Evolutionary conservation across 2,329 filamentous ascomycete species (phyloP).

Genomic region (Albophoma yamanashiensis): DNA sequence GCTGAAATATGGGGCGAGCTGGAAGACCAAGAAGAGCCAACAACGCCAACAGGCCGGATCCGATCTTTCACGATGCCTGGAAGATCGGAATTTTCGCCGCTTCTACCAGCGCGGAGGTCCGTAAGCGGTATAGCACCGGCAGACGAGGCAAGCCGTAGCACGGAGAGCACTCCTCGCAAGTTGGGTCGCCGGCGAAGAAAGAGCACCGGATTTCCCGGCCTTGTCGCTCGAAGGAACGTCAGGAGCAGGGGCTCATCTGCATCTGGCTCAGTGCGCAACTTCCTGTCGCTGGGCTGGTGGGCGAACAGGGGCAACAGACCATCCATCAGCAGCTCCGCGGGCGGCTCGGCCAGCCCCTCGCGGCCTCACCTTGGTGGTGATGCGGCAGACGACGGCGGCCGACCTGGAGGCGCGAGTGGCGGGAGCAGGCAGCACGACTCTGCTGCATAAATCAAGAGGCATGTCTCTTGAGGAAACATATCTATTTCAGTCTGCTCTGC

Average conservation of each 20-base stretch:
- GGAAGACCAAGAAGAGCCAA: conserved; percentile 55
- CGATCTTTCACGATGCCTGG: conserved; percentile 40
- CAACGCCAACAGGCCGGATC: conserved; percentile 26
- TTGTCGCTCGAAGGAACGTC: conserved; percentile 39
- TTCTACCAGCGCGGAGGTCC: conserved; percentile 24
- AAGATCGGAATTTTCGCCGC: conserved; percentile 26
- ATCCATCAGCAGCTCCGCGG: conserved; percentile 3
- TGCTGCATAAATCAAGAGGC: conserved; percentile 19
- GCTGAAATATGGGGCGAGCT: conserved; percentile 84
- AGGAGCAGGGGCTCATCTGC: conserved; percentile 27
- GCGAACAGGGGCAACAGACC: conserved; percentile 4
- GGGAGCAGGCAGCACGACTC: conserved; percentile 14
- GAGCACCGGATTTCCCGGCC: conserved; percentile 52
- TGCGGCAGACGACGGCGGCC: conserved; percentile 2
- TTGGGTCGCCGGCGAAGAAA: conserved; percentile 37
- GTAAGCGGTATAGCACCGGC: conserved; percentile 15
- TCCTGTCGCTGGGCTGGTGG: conserved; percentile 50
- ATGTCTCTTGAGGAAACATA: not conserved
- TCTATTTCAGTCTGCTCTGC: not conserved
- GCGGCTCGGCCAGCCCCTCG: conserved; percentile 3
- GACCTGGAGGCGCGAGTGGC: conserved; percentile 1
- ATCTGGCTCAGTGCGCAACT: conserved; percentile 39
- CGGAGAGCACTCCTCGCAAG: conserved; percentile 18
- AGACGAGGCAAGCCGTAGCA: conserved; percentile 17
- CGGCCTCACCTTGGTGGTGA: conserved; percentile 10